phyloP scores from a whole-genome alignment of 2,329 filamentous ascomycete species.

The Clarireedia paspali region DNA sequence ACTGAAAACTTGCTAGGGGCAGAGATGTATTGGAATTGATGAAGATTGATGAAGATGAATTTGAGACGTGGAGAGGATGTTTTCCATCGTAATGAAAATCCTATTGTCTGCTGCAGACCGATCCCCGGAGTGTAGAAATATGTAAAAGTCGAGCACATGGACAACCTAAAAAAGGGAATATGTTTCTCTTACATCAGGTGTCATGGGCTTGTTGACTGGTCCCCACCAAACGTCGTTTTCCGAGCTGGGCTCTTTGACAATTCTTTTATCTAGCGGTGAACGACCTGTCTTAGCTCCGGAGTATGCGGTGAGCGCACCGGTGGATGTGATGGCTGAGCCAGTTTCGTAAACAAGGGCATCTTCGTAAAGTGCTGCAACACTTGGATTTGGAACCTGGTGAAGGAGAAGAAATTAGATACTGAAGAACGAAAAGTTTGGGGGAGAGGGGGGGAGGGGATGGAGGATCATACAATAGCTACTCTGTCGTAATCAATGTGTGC shows the following conservation, averaged over 20 bases:
- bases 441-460: background rate
- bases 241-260: constrained; percentile 85
- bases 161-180: background rate
- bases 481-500: constrained; percentile 99
- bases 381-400: constrained; percentile 64
- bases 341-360: constrained; percentile 98
- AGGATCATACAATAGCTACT: constrained; percentile 80
- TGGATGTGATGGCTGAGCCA: constrained; percentile 93
- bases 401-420: constrained; percentile 8
- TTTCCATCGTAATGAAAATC: background rate
- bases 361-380: constrained; percentile 93
- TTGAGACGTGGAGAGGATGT: background rate
- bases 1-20: background rate
- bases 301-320: constrained; percentile 92
- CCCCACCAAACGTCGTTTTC: constrained; percentile 77
- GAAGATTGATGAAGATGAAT: background rate
- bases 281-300: constrained; percentile 97
- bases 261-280: constrained; percentile 93
- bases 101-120: background rate
- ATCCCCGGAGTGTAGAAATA: background rate
- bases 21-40: background rate
- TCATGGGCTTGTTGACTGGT: constrained; percentile 99
- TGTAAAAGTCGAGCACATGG: background rate
- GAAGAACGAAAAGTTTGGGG: background rate
- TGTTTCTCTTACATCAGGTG: constrained; percentile 69